phyloP scores from a whole-genome alignment of 2,329 filamentous ascomycete species.

The Thelonectria blattea region DNA sequence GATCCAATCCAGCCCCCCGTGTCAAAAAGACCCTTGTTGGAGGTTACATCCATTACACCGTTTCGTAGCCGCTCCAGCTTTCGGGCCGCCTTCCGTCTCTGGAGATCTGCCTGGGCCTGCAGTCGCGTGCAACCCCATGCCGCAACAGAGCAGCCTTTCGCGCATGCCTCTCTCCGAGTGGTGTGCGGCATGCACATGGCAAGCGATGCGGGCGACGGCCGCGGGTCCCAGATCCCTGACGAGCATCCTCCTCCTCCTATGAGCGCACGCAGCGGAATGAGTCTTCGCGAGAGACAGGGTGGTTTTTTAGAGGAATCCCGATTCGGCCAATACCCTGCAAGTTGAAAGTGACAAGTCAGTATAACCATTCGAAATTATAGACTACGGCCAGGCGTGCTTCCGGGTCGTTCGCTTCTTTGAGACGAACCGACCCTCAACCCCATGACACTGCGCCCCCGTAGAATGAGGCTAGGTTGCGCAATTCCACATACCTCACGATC shows the following conservation, averaged over 20 bases:
- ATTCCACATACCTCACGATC: slow-evolving; percentile 85
- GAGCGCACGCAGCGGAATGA: slow-evolving; percentile 15
- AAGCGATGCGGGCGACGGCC: not conserved
- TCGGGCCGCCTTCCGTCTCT: slow-evolving; percentile 21
- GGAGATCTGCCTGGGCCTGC: slow-evolving; percentile 3
- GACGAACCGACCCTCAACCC: slow-evolving; percentile 27
- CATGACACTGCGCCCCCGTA: slow-evolving; percentile 30
- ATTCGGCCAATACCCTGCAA: slow-evolving; percentile 64
- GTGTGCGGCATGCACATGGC: not conserved
- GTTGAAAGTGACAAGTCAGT: slow-evolving; percentile 31
- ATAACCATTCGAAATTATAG: slow-evolving; percentile 11
- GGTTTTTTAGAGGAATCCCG: slow-evolving; percentile 60
- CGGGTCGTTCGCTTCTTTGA: slow-evolving; percentile 9
- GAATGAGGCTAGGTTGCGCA: slow-evolving; percentile 35
- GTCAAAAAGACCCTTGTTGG: slow-evolving; percentile 8
- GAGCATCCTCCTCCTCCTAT: not conserved
- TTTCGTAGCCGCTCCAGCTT: slow-evolving; percentile 23
- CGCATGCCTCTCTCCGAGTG: not conserved
- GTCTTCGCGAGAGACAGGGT: slow-evolving; percentile 20
- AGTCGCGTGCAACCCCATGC: slow-evolving; percentile 10
- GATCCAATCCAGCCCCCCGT: slow-evolving; percentile 3
- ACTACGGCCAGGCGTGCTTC: not conserved
- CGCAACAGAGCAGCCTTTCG: not conserved
- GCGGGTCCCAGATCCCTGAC: not conserved
- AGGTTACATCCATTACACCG: slow-evolving; percentile 18